Percentiles rank a stretch among this genome's conserved stretches.
These are phyloP conservation scores for Capsicum chinense DNA, from an alignment of 257 asterid genomes.

Conservation along the genomic window DNA sequence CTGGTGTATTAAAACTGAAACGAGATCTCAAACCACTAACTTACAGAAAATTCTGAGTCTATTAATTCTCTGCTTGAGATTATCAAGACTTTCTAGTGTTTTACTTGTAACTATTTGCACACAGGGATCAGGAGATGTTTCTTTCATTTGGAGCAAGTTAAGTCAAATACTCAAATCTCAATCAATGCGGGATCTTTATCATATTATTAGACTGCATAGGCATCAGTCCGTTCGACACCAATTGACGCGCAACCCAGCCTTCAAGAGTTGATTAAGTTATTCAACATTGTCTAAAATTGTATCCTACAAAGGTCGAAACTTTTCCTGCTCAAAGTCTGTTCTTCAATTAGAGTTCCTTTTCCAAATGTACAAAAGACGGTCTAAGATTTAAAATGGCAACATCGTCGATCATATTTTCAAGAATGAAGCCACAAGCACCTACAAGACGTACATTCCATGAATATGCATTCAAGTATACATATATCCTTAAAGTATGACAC, in stretches of 20 bases:
- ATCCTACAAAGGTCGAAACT: background rate
- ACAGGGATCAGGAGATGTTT: background rate
- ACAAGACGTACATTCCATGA: background rate
- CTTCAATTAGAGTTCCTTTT: background rate
- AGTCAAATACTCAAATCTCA: constrained; percentile 13
- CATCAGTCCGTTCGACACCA: background rate
- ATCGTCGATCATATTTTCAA: constrained; percentile 13
- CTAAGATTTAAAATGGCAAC: background rate
- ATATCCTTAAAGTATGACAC: background rate
- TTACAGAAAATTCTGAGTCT: background rate
- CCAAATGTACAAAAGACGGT: background rate
- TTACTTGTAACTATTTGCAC: background rate
- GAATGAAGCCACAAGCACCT: background rate
- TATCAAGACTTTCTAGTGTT: background rate
- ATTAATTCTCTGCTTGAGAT: background rate
- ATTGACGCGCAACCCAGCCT: background rate
- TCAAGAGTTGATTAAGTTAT: background rate
- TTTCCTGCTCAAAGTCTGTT: background rate
- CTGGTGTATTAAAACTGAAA: background rate
- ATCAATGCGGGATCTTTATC: background rate
- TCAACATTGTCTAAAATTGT: background rate
- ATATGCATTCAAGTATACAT: background rate
- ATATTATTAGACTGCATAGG: constrained; percentile 9
- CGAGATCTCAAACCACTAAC: background rate
- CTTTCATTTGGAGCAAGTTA: background rate